Evolutionary conservation across 768 basidiomycete genomes (phyloP).

Genomic region (Naganishia vaughanmartiniae): DNA sequence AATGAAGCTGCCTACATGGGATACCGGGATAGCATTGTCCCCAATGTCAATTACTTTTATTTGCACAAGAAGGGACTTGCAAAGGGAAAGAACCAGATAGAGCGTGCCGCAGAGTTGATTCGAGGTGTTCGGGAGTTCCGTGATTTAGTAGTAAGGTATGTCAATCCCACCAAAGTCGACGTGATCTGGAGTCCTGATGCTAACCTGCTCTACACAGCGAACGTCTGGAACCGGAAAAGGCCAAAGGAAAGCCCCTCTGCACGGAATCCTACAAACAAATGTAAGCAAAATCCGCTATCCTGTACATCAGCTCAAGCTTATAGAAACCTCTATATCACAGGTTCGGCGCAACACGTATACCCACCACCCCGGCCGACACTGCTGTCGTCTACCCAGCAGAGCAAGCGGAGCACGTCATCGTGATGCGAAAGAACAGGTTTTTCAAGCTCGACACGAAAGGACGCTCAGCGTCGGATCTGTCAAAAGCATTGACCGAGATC

Average conservation of each 20-base stretch:
- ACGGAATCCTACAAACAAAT: constrained; percentile 96
- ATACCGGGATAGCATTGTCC: constrained; percentile 85
- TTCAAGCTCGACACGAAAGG: constrained; percentile 74
- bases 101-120: constrained; percentile 75
- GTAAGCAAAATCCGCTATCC: constrained; percentile 53
- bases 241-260: constrained; percentile 68
- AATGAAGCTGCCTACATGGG: constrained; percentile 85
- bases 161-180: constrained; percentile 21
- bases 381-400: constrained; percentile 74
- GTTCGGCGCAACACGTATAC: constrained; percentile 91
- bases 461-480: constrained; percentile 66
- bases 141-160: constrained; percentile 74
- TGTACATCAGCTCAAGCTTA: not conserved
- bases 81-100: constrained; percentile 57
- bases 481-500: constrained; percentile 66
- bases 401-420: constrained; percentile 80
- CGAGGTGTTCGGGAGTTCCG: constrained; percentile 84
- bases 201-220: constrained; percentile 55
- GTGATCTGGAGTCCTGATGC: not conserved
- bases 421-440: constrained; percentile 86
- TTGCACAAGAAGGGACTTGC: constrained; percentile 70
- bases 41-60: constrained; percentile 93
- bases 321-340: constrained; percentile 43
- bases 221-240: constrained; percentile 81
- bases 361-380: constrained; percentile 75